These are phyloP conservation scores for Chalciporus sp. DNA, from an alignment of 1,284 basidiomycete species.

Conservation along the genomic window DNA sequence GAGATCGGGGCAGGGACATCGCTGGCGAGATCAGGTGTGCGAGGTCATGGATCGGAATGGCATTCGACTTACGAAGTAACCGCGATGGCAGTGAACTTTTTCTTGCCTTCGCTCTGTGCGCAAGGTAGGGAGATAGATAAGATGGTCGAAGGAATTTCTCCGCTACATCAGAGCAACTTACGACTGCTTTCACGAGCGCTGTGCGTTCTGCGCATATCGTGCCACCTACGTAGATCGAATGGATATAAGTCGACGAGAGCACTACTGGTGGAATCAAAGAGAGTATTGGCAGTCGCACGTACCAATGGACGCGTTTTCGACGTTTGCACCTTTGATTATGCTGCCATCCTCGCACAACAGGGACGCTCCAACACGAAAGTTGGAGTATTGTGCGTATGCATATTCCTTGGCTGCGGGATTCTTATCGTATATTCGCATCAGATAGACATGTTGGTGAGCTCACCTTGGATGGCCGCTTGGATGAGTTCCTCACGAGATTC, in stretches of 20 bases:
- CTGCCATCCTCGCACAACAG: constrained; percentile 69
- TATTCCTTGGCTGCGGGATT: constrained; percentile 48
- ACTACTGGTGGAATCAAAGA: no score
- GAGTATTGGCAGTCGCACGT: constrained; percentile 5
- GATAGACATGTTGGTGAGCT: background rate
- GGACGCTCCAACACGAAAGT: constrained; percentile 89
- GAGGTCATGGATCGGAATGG: background rate
- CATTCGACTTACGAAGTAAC: constrained; percentile 62
- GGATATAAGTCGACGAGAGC: background rate
- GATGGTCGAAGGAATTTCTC: background rate
- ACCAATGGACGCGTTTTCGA: constrained; percentile 94
- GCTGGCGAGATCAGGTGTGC: constrained; percentile 34
- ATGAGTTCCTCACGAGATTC: constrained; percentile 17
- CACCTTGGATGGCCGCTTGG: constrained; percentile 25
- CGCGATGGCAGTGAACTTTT: constrained; percentile 70
- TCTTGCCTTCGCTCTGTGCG: constrained; percentile 77
- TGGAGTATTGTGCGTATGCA: constrained; percentile 79
- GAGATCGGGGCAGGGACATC: constrained; percentile 67
- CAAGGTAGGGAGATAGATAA: no score
- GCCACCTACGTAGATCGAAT: constrained; percentile 48
- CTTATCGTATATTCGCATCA: background rate
- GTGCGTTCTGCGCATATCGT: constrained; percentile 90
- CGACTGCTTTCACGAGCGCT: constrained; percentile 84
- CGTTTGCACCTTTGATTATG: constrained; percentile 83
- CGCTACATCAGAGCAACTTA: constrained; percentile 42